phyloP scores from a whole-genome alignment of 768 basidiomycete genomes.

The Ephemerocybe angulata region DNA sequence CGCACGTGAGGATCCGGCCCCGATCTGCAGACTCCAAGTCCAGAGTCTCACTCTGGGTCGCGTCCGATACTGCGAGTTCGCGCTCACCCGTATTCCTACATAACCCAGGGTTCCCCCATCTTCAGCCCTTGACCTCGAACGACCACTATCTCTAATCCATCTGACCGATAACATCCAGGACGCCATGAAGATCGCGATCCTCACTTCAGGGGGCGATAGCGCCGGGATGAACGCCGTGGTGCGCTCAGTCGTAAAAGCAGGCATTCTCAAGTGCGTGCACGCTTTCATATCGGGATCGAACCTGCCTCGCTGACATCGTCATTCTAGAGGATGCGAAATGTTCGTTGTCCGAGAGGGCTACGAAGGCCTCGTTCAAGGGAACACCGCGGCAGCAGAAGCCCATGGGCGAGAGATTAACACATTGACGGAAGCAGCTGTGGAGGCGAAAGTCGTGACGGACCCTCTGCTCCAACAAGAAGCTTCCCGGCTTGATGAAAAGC shows the following conservation, averaged over 20 bases:
- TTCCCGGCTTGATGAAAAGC: constrained; percentile 29
- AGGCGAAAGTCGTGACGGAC: constrained; percentile 14
- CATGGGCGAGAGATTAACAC: constrained; percentile 17
- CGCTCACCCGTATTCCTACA: not conserved
- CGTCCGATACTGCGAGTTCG: not conserved
- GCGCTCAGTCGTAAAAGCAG: constrained; percentile 88
- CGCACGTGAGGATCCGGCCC: not conserved
- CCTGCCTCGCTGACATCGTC: not conserved
- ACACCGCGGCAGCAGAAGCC: constrained; percentile 37
- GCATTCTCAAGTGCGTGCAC: constrained; percentile 74
- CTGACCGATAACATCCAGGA: not conserved
- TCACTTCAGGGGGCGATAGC: constrained; percentile 96
- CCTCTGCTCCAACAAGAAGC: constrained; percentile 9
- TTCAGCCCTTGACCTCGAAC: not conserved
- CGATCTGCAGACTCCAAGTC: not conserved
- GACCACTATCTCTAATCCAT: not conserved
- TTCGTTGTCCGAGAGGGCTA: constrained; percentile 98
- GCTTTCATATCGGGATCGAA: not conserved
- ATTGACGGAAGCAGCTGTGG: constrained; percentile 16
- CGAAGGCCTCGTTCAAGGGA: constrained; percentile 96
- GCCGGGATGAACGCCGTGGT: constrained; percentile 98
- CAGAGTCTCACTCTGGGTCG: not conserved
- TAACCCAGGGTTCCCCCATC: not conserved
- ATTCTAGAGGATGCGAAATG: constrained; percentile 83
- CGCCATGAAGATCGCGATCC: constrained; percentile 84